phyloP scores from a whole-genome alignment of 2,329 filamentous ascomycete genomes.

The Paraphoma sp. region DNA sequence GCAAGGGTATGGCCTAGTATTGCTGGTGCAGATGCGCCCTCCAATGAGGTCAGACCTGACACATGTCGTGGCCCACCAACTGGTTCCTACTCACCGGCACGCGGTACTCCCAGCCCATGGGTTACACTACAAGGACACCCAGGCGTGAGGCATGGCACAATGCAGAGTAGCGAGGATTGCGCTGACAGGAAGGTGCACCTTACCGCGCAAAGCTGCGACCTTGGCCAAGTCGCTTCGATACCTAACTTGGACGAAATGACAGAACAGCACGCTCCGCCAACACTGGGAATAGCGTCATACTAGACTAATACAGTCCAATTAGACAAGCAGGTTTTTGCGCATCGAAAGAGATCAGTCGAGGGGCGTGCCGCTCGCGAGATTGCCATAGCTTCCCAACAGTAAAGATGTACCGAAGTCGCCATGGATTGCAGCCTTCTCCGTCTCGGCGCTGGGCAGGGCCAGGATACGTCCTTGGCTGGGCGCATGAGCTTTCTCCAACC shows the following conservation, averaged over 20 bases:
- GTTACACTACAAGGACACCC: conserved; percentile 9
- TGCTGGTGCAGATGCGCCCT: conserved; percentile 11
- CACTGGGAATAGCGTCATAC: not conserved
- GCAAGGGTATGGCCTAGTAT: conserved; percentile 23
- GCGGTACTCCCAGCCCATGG: conserved; percentile 5
- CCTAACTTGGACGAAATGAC: not conserved
- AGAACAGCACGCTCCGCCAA: not conserved
- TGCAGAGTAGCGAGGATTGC: conserved; percentile 1
- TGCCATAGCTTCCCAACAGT: conserved; percentile 2
- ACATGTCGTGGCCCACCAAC: conserved; percentile 1
- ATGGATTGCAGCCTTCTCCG: conserved; percentile 7
- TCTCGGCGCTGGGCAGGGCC: conserved; percentile 23
- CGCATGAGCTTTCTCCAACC: conserved; percentile 6
- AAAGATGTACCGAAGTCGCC: conserved; percentile 13
- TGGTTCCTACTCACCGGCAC: conserved; percentile 12
- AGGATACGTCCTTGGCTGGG: conserved; percentile 5
- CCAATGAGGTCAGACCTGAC: conserved; percentile 10
- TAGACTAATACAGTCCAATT: not conserved
- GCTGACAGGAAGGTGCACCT: conserved; percentile 3
- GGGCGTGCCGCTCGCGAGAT: not conserved
- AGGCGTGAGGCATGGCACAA: not conserved
- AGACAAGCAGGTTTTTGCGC: not conserved
- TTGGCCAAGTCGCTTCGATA: not conserved
- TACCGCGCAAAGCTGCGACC: not conserved
- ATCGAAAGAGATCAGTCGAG: not conserved